These are phyloP conservation scores for Gracilariopsis chorda DNA, from an alignment of 23 red algal genomes.

Conservation along the genomic window DNA sequence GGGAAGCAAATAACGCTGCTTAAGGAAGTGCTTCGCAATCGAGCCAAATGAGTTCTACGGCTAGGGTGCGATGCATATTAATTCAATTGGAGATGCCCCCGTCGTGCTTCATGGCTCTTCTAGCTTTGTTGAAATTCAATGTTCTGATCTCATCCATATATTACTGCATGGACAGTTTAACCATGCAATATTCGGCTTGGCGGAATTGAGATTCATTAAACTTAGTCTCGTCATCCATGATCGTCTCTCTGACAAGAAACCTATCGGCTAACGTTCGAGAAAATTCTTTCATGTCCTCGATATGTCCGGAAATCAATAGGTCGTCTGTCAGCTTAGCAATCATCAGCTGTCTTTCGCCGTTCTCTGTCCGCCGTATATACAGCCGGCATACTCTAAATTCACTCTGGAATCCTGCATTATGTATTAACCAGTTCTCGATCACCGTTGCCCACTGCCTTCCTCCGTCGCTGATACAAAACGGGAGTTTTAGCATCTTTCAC, in stretches of 20 bases:
- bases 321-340: constrained; percentile 15
- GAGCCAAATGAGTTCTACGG: neutral
- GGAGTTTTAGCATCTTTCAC: neutral
- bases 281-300: neutral
- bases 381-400: neutral
- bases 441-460: neutral
- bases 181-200: neutral
- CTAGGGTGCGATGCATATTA: neutral
- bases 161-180: neutral
- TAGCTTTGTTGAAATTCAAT: neutral
- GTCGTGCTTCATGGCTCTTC: neutral
- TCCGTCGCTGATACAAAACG: neutral
- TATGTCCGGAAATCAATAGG: neutral
- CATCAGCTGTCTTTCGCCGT: neutral
- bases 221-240: neutral
- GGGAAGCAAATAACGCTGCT: neutral
- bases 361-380: neutral
- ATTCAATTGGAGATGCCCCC: neutral
- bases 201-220: neutral
- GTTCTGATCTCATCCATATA: neutral
- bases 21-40: neutral
- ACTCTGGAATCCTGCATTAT: neutral
- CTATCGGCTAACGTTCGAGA: neutral
- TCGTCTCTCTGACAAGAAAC: neutral
- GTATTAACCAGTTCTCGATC: neutral